Conservation (phyloP, 2,329 filamentous ascomycete species). For the Periconia digitata region DNA sequence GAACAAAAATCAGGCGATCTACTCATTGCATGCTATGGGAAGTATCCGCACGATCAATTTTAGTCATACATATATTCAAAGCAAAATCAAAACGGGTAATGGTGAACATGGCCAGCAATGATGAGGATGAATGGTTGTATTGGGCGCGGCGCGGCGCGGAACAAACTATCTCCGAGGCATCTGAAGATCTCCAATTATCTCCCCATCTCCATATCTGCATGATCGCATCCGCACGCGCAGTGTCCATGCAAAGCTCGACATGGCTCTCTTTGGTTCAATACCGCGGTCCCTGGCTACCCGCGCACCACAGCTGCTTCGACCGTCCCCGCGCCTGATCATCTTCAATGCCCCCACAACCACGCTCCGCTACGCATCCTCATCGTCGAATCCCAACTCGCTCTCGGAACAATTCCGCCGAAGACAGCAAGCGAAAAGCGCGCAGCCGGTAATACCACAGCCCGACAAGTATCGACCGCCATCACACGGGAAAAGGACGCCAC, state of each 20-base stretch:
- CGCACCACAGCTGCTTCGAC: constrained; percentile 25
- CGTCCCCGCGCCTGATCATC: constrained; percentile 14
- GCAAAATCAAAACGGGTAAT: neutral
- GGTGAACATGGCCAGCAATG: neutral
- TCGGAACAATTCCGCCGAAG: constrained; percentile 33
- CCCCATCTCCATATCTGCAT: constrained; percentile 10
- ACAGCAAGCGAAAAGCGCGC: constrained; percentile 39
- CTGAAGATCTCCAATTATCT: constrained; percentile 17
- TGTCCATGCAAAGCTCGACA: constrained; percentile 20
- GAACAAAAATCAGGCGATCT: constrained; percentile 6
- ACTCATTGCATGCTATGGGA: constrained; percentile 3
- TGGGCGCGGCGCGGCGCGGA: constrained; percentile 10
- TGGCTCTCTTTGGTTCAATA: constrained; percentile 37
- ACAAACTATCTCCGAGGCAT: constrained; percentile 12
- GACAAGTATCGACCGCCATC: constrained; percentile 90
- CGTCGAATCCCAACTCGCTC: constrained; percentile 23
- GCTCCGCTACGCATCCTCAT: constrained; percentile 37
- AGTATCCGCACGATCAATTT: constrained; percentile 15
- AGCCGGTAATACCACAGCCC: constrained; percentile 74
- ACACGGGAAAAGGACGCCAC: constrained; percentile 71
- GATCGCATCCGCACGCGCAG: constrained; percentile 19
- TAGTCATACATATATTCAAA: constrained; percentile 9
- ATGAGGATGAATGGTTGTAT: no score
- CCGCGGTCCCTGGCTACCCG: constrained; percentile 39
- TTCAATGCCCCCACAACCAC: constrained; percentile 7